Conservation (phyloP, 495 filamentous ascomycete genomes). For the Neurospora terricola region DNA sequence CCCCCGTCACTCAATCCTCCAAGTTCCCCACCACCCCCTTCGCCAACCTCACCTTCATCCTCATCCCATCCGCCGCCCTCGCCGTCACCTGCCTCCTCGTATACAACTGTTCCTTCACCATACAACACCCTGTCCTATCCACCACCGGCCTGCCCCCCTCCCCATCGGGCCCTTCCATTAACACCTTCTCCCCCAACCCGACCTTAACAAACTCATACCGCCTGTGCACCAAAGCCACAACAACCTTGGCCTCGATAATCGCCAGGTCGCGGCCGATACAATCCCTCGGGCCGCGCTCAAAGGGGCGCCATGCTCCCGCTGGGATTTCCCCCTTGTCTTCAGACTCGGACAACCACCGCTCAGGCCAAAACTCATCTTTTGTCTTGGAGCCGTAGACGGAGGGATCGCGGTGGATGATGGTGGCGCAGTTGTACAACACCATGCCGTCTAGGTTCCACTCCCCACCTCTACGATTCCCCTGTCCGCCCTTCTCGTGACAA, state of each 20-base stretch:
- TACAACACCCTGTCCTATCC: conserved; percentile 30
- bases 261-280: conserved; percentile 53
- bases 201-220: conserved; percentile 36
- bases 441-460: conserved; percentile 39
- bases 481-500: background rate
- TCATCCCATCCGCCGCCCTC: conserved; percentile 26
- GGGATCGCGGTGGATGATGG: conserved; percentile 48
- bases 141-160: conserved; percentile 20
- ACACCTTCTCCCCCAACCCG: conserved; percentile 30
- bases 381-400: conserved; percentile 42
- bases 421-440: conserved; percentile 41
- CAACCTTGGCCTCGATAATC: conserved; percentile 29
- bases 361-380: conserved; percentile 48
- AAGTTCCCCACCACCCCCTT: background rate
- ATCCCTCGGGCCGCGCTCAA: conserved; percentile 44
- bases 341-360: conserved; percentile 49
- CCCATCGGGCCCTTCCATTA: background rate
- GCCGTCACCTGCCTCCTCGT: conserved; percentile 29
- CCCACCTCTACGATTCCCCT: no score
- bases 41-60: conserved; percentile 21
- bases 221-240: conserved; percentile 28
- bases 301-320: conserved; percentile 39
- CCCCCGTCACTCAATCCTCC: background rate
- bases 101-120: conserved; percentile 32
- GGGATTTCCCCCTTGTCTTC: conserved; percentile 18